Base-by-base conservation (phyloP, 1,284 basidiomycete genomes). In the Porodaedalea pini region DNA sequence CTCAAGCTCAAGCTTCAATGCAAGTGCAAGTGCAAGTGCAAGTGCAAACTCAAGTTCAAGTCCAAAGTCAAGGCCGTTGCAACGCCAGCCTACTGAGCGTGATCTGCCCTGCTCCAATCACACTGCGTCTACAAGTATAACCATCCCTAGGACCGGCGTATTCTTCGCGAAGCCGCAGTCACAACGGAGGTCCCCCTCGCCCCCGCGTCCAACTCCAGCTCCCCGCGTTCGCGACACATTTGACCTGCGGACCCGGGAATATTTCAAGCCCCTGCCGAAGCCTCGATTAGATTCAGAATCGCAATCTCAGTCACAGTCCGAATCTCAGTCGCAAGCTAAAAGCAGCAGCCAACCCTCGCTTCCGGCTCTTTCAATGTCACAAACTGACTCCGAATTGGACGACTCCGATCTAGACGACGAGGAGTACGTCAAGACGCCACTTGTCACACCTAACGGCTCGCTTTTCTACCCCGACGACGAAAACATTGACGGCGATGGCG, bases 371-470 rank as follows among this genome's bases (percentile, higher is more conserved):
- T 66, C 29, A 58, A 68, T 69, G 51, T 78, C 80, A 2, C 77
- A 80, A 63, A 27, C 50, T 21, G 41, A 47, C 21, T 47, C 45
- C 13, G 21, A 47, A 31, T 11, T 25, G 21, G 37, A 13, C 27
- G 52, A 53, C n/a, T 54, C 52, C 11, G 51, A 58, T 31, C 43
- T 49, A 45, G 75, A 75, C 36, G 70, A 75, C 17, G 76, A 77
- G 25, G 63, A 68, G 4, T 76, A 73, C 59, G 67, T 81, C 53
- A 71, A 75, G 52, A 81, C 82, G 1, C 81, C 84, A 2, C 61
- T 78, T 32, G 72, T 78, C 23, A 82, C 80, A 13, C 84, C 83
- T 0, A 76, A 78, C 57, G 78, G 79, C 34, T 81, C 80, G 3
- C 67, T 50, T 21, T 19, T 56, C 23, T 55, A 34, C 21, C 23